These are phyloP conservation scores for Exophiala sp. DNA, from an alignment of 2,329 filamentous ascomycete genomes.

Conservation along the genomic window DNA sequence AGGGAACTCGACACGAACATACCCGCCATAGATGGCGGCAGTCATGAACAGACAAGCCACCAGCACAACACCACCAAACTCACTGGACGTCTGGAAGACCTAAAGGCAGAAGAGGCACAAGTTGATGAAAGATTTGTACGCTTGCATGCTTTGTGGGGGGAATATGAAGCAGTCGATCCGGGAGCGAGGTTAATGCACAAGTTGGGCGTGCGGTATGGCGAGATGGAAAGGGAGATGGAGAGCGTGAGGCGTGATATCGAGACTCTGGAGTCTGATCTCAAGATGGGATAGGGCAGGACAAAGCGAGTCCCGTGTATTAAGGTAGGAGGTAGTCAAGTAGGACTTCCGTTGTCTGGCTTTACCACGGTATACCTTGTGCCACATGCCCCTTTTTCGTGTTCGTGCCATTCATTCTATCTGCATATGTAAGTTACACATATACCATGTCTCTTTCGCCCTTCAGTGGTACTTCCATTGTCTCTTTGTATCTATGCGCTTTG, in stretches of 20 bases:
- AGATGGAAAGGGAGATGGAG: constrained; percentile 37
- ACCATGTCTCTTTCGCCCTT: too few relatives aligned
- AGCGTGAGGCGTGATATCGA: constrained; percentile 35
- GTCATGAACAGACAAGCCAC: constrained; percentile 28
- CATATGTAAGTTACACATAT: too few relatives aligned
- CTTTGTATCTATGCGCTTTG: too few relatives aligned
- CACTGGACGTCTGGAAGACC: neutral
- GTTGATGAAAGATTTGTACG: constrained; percentile 21
- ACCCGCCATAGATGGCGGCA: constrained; percentile 35
- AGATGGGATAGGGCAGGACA: neutral
- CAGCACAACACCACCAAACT: constrained; percentile 5
- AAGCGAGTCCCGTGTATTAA: too few relatives aligned
- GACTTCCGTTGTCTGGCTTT: too few relatives aligned
- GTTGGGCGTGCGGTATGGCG: constrained; percentile 37
- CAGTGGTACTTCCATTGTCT: too few relatives aligned
- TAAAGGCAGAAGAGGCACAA: constrained; percentile 32
- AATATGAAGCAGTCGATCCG: constrained; percentile 23
- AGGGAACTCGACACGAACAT: too few relatives aligned
- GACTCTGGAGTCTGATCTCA: constrained; percentile 21
- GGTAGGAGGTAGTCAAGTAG: too few relatives aligned
- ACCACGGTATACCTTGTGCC: too few relatives aligned
- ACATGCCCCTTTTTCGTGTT: too few relatives aligned
- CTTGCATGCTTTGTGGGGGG: constrained; percentile 32
- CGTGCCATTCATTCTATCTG: too few relatives aligned
- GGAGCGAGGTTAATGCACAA: constrained; percentile 29